phyloP scores from a whole-genome alignment of 1,284 basidiomycete species.

The Pseudozyma thailandica region DNA sequence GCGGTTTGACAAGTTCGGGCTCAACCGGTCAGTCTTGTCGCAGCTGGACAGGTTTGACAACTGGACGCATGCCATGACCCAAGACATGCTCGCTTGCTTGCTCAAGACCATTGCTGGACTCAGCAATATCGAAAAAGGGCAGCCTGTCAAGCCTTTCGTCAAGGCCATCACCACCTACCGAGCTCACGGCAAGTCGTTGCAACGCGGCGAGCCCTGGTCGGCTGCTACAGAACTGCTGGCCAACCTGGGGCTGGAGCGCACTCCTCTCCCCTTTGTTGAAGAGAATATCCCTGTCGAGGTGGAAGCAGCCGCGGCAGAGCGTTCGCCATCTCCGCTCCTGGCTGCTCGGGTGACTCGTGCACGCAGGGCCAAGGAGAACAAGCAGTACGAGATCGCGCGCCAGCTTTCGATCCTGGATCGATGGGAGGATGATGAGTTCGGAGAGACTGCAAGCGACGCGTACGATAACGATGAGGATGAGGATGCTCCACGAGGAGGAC shows the following conservation, averaged over 20 bases:
- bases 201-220: slow-evolving; percentile 51
- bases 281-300: slow-evolving; percentile 37
- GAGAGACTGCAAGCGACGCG: slow-evolving; percentile 9
- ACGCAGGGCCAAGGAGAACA: slow-evolving; percentile 33
- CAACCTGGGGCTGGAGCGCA: slow-evolving; percentile 8
- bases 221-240: slow-evolving; percentile 36
- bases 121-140: slow-evolving; percentile 48
- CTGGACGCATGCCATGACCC: slow-evolving; percentile 51
- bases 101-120: slow-evolving; percentile 49
- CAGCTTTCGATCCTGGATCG: slow-evolving; percentile 33
- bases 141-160: slow-evolving; percentile 33
- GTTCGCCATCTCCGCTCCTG: slow-evolving; percentile 28
- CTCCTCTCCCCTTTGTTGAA: slow-evolving; percentile 38
- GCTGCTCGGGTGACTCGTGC: slow-evolving; percentile 21
- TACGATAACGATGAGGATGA: slow-evolving; percentile 21
- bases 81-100: slow-evolving; percentile 48
- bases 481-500: slow-evolving; percentile 11
- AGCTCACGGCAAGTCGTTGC: slow-evolving; percentile 28
- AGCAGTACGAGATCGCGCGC: slow-evolving; percentile 32
- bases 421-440: slow-evolving; percentile 44
- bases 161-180: slow-evolving; percentile 35
- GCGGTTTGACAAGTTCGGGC: slow-evolving; percentile 56
- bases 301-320: slow-evolving; percentile 28
- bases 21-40: slow-evolving; percentile 32
- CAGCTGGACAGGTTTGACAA: slow-evolving; percentile 56